Conservation (phyloP, 768 basidiomycete species). For the Psilocybe subaeruginosa region DNA sequence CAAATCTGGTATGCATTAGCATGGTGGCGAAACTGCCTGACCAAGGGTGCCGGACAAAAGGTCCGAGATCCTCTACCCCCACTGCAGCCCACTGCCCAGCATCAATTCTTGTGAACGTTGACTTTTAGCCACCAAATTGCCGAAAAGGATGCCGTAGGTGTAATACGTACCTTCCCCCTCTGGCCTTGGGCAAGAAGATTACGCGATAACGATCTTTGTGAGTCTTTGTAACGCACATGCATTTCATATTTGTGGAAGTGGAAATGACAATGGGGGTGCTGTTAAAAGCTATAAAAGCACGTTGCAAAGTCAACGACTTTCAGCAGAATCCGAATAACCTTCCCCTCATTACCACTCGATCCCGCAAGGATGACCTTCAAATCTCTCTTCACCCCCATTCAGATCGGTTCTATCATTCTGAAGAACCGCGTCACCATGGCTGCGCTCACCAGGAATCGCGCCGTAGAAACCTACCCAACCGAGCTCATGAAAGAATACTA, state of each 20-base stretch:
- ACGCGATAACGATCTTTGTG: not conserved
- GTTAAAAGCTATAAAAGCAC: not conserved
- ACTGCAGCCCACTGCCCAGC: not conserved
- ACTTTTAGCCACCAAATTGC: too few relatives aligned
- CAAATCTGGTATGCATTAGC: not conserved
- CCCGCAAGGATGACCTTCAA: slow-evolving; percentile 10
- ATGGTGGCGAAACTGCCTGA: not conserved
- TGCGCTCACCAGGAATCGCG: slow-evolving; percentile 43
- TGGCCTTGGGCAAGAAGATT: too few relatives aligned
- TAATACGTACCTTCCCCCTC: too few relatives aligned
- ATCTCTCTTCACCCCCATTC: slow-evolving; percentile 34
- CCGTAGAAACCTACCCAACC: slow-evolving; percentile 39
- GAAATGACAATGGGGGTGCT: not conserved
- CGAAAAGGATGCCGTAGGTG: too few relatives aligned
- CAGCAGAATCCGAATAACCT: not conserved
- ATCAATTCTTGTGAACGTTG: too few relatives aligned
- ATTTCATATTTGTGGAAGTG: not conserved
- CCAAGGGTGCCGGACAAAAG: too few relatives aligned
- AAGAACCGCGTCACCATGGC: slow-evolving; percentile 43
- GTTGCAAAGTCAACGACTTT: not conserved
- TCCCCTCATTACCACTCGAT: not conserved
- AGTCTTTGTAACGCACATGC: not conserved
- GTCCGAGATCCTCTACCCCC: not conserved
- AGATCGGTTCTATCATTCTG: slow-evolving; percentile 36
- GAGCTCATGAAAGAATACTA: slow-evolving; percentile 39